Evolutionary conservation across 495 filamentous ascomycete genomes (phyloP).

Genomic region (Trichoderma gamsii): DNA sequence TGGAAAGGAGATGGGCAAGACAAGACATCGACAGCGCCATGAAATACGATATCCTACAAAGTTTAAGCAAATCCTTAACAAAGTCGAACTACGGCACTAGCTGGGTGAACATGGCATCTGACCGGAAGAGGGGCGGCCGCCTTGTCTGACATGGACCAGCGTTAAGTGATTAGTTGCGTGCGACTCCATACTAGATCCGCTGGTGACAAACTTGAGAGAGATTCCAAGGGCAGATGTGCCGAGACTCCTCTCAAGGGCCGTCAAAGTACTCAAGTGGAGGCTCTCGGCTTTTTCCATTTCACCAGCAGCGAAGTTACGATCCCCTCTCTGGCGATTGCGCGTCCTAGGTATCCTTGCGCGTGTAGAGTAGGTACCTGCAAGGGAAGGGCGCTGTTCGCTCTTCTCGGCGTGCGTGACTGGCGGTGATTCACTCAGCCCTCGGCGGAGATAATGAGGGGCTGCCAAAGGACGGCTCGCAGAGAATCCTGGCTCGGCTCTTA

Average conservation of each 20-base stretch:
- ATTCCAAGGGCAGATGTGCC: neutral
- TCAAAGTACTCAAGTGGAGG: neutral
- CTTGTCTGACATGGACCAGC: neutral
- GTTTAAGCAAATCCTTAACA: neutral
- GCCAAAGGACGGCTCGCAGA: neutral
- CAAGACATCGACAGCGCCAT: neutral
- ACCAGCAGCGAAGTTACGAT: neutral
- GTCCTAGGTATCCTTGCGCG: neutral
- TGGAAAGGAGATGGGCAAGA: neutral
- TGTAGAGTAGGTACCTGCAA: constrained; percentile 3
- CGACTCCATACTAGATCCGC: neutral
- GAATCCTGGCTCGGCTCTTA: neutral
- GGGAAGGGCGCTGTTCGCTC: neutral
- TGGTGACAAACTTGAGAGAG: neutral
- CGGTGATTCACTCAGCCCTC: constrained; percentile 1
- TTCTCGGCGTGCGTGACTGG: neutral
- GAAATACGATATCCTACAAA: neutral
- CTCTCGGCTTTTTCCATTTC: neutral
- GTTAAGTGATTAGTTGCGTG: neutral
- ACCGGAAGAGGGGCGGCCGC: neutral
- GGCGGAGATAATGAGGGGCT: constrained; percentile 4
- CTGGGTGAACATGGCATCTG: neutral
- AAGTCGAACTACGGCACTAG: neutral
- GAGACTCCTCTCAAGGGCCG: neutral
- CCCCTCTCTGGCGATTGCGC: neutral